Evolutionary conservation across 164 flowering plant species (phyloP).

Genomic region (Magnolia sinica): DNA sequence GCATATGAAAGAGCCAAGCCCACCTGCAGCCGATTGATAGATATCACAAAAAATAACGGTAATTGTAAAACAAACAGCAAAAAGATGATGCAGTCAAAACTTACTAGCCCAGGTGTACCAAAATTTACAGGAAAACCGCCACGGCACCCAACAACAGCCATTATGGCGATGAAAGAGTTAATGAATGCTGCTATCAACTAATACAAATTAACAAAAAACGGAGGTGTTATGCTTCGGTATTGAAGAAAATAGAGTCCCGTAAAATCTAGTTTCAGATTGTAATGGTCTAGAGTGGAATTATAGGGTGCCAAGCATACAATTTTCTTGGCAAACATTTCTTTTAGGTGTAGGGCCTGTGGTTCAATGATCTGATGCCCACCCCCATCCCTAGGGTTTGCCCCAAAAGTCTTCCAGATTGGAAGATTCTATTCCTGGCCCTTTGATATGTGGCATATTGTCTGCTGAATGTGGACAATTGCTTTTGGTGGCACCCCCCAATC

Average conservation of each 20-base stretch:
- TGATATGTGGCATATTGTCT: no score
- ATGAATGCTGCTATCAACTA: slow-evolving; percentile 85
- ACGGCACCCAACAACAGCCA: slow-evolving; percentile 79
- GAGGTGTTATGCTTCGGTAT: not conserved
- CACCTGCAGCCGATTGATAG: slow-evolving; percentile 45
- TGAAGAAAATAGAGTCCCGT: not conserved
- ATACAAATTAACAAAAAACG: slow-evolving; percentile 5
- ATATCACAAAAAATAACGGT: not conserved
- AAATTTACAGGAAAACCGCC: slow-evolving; percentile 56
- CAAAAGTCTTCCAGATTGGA: no score
- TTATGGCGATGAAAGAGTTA: slow-evolving; percentile 70
- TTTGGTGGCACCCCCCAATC: no score
- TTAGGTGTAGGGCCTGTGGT: no score
- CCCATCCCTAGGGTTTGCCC: no score
- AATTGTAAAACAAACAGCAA: not conserved
- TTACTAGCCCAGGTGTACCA: slow-evolving; percentile 90
- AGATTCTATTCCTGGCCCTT: no score
- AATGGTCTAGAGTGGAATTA: no score
- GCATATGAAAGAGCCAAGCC: slow-evolving; percentile 98
- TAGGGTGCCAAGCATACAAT: no score
- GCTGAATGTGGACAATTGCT: no score
- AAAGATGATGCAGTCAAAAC: slow-evolving; percentile 1
- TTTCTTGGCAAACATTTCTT: no score
- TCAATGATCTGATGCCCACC: no score
- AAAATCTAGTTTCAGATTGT: not conserved